Evolutionary conservation across 2,329 filamentous ascomycete genomes (phyloP).

Genomic region (Beauveria sp.): DNA sequence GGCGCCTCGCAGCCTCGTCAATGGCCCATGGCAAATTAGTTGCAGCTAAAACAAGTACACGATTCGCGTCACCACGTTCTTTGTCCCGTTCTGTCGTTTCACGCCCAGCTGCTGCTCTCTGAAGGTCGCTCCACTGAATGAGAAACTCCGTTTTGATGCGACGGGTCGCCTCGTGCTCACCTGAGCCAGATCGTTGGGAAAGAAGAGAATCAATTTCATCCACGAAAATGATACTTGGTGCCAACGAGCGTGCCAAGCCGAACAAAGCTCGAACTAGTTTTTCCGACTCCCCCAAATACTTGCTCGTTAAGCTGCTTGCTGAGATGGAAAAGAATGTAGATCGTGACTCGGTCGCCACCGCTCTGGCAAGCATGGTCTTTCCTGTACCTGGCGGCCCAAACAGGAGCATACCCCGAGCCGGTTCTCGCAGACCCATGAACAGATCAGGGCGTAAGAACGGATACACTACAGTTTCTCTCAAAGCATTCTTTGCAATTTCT

Average conservation of each 20-base stretch:
- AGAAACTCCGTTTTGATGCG: slow-evolving; percentile 97
- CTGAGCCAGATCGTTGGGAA: slow-evolving; percentile 71
- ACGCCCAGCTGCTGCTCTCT: slow-evolving; percentile 81
- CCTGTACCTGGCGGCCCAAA: slow-evolving; percentile 97
- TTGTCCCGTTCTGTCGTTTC: slow-evolving; percentile 61
- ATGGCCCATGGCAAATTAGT: slow-evolving; percentile 98
- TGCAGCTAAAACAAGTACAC: slow-evolving; percentile 87
- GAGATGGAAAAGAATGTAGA: slow-evolving; percentile 98
- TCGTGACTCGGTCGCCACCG: slow-evolving; percentile 87
- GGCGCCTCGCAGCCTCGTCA: slow-evolving; percentile 82
- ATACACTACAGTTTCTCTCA: slow-evolving; percentile 95
- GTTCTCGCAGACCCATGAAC: slow-evolving; percentile 91
- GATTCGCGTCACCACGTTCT: slow-evolving; percentile 70
- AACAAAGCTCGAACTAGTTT: slow-evolving; percentile 93
- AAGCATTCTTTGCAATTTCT: slow-evolving; percentile 79
- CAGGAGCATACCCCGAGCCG: slow-evolving; percentile 87
- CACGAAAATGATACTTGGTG: slow-evolving; percentile 95
- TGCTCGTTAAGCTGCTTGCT: slow-evolving; percentile 86
- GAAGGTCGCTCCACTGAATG: slow-evolving; percentile 93
- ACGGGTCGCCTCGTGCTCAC: slow-evolving; percentile 86
- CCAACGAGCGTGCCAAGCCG: slow-evolving; percentile 75
- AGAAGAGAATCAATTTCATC: slow-evolving; percentile 96
- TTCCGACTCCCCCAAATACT: slow-evolving; percentile 92
- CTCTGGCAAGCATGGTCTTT: slow-evolving; percentile 94
- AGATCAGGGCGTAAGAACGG: slow-evolving; percentile 91